Conservation (phyloP, 2,329 filamentous ascomycete genomes). For the Pestalotiopsis sp. region DNA sequence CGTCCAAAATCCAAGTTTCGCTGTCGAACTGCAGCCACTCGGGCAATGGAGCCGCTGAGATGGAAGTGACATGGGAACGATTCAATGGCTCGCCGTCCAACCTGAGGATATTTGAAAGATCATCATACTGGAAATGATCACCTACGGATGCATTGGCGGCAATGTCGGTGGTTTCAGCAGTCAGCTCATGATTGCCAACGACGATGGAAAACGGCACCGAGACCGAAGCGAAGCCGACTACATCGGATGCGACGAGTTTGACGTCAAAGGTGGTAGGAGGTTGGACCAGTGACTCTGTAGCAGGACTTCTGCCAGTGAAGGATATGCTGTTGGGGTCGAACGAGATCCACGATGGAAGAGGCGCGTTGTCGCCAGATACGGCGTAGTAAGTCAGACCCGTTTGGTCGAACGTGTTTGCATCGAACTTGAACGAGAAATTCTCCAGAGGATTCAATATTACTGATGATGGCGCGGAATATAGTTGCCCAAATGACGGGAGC, state of each 20-base stretch:
- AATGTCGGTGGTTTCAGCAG: slow-evolving; percentile 61
- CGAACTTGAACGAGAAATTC: slow-evolving; percentile 56
- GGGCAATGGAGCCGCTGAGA: slow-evolving; percentile 57
- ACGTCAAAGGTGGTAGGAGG: slow-evolving; percentile 75
- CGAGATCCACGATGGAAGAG: slow-evolving; percentile 81
- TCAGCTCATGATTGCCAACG: slow-evolving; percentile 71
- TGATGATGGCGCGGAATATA: slow-evolving; percentile 62
- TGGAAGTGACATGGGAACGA: slow-evolving; percentile 51
- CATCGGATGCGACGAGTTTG: slow-evolving; percentile 76
- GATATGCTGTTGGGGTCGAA: slow-evolving; percentile 67
- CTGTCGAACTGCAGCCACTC: slow-evolving; percentile 71
- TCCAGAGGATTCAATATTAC: slow-evolving; percentile 58
- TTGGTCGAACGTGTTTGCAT: slow-evolving; percentile 64
- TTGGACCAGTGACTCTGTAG: slow-evolving; percentile 62
- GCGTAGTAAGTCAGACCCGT: slow-evolving; percentile 73
- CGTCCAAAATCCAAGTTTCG: slow-evolving; percentile 62
- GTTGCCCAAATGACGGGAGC: slow-evolving; percentile 55
- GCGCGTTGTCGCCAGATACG: slow-evolving; percentile 75
- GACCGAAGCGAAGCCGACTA: slow-evolving; percentile 74
- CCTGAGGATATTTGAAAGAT: slow-evolving; percentile 52
- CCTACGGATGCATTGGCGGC: slow-evolving; percentile 60
- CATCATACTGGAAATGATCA: slow-evolving; percentile 52
- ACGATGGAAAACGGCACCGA: slow-evolving; percentile 70
- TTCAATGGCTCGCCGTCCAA: slow-evolving; percentile 59
- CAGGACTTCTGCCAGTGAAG: slow-evolving; percentile 74